Evolutionary conservation across 352 stramenopile genomes (phyloP).

Genomic region (Globisporangium solare): DNA sequence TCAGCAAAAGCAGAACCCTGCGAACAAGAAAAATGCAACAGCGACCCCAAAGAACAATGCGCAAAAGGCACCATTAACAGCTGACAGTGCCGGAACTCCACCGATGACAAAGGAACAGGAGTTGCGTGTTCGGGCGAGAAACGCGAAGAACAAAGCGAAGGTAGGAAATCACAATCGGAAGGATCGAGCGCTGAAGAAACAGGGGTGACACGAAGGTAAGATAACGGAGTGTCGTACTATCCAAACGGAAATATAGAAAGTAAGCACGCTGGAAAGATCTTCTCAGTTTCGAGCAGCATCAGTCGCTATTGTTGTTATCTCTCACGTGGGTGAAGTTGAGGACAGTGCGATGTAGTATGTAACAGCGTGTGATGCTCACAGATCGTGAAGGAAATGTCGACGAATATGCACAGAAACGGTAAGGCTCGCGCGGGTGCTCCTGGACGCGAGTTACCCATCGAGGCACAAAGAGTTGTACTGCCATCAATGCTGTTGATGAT

Average conservation of each 20-base stretch:
- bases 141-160: constrained; percentile 78
- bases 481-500: too few relatives aligned
- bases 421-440: too few relatives aligned
- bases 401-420: too few relatives aligned
- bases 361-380: too few relatives aligned
- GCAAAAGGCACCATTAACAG: neutral
- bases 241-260: neutral
- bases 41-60: constrained; percentile 1
- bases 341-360: too few relatives aligned
- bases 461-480: too few relatives aligned
- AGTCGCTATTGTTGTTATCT: too few relatives aligned
- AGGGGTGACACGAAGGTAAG: constrained; percentile 1
- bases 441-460: too few relatives aligned
- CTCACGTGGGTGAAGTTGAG: too few relatives aligned
- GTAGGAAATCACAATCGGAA: constrained; percentile 81
- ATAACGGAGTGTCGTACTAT: too few relatives aligned
- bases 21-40: constrained; percentile 16
- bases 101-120: constrained; percentile 27
- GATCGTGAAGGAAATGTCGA: too few relatives aligned
- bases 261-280: neutral
- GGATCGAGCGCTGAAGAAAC: constrained; percentile 76
- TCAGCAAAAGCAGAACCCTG: constrained; percentile 10
- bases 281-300: too few relatives aligned
- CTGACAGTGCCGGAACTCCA: neutral
- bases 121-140: constrained; percentile 38